Evolutionary conservation across 2,329 filamentous ascomycete species (phyloP), one percentile per base, ranked within the genome.

Genomic region (Aspergillus sp.): DNA sequence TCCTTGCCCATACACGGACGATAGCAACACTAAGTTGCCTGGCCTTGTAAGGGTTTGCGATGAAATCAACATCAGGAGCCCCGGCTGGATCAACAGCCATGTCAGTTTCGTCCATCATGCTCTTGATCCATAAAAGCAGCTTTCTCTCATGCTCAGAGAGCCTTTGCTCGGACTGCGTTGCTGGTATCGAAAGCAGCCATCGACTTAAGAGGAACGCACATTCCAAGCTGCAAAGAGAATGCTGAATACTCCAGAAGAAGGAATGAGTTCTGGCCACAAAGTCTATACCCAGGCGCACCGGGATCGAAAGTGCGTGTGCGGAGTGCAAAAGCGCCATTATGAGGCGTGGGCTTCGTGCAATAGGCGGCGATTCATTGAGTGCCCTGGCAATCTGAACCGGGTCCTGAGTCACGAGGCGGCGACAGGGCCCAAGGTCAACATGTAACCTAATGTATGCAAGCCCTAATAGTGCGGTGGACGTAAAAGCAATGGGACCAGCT

Each of bases 161-260:
- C 24, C 70, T 66, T 49, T 79, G 76, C 45, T 78, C 76, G 6
- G 69, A 62, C 44, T 77, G 76, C 2, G 77, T 76, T 15, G 70
- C 61, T 11, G 77, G 77, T 20, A 80, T 78, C 5, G 75, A 71
- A 22, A 78, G 72, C 5, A 80, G 64, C 78, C 78, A 80, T 49
- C 77, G 74, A 56, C 75, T 78, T 5, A 80, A 66, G 20, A 80
- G 71, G 59, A 79, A 80, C 0, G 81, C 81, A 55, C 81, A 83
- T 62, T 83, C 81, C 15, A 83, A 66, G 57, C 78, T 81, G 67
- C 80, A 82, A 5, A 84, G 70, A 1, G 80, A 80, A 62, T 84
- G 81, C 61, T 83, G 80, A 26, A 83, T 80, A 38, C 78, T 80
- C 82, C 81, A 84, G 64, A 82, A 80, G 54, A 82, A 79, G 1